Evolutionary conservation across 805 yeast genomes (phyloP), one percentile per base, ranked within the genome.

Genomic region (Saccharomycopsis javanensis): DNA sequence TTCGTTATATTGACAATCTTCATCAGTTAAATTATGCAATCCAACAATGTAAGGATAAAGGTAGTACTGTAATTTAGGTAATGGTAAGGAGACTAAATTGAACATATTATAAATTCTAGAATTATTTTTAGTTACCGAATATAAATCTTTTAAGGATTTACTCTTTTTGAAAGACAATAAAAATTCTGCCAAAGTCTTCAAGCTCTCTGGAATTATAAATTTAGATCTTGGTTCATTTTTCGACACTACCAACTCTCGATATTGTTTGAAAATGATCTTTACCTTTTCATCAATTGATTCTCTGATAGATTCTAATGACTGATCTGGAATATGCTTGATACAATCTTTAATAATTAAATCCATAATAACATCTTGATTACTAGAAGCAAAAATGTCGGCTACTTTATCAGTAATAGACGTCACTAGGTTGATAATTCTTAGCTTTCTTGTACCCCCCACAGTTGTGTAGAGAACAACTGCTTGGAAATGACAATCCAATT

Each of bases 381-480:
- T 84, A 68, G 85, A 88, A 55, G 82, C 80, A 71, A 88, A 88
- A 5, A 89, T 84, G 57, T 86, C 90, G 53, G 78, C 78, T 46
- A 86, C 71, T 56, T 88, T 78, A 60, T 84, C 86, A 1, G 94
- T 81, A 15, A 88, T 91, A 0, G 96, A 87, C 51, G 88, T 80
- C n/a, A 86, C 85, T 57, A 82, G 73, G 66, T 94, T 94, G 53
- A 87, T 79, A n/a, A 90, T 90, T 61, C 99, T 78, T 15, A 94
- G 92, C 64, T 88, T 85, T 62, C 97, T 75, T 7, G 76, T 71
- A 23, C 99, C 99, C 52, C 76, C 76, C 1, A 76, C 66, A 51
- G 89, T 86, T 0, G 97, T 91, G 68, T 90, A 92, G 56, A 94
- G 72, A 28, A 94, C 63, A 0, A 98, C 97, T 1, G 88, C 86